A percentile compares a stretch with the other conserved stretches of the same genome.
Conservation (phyloP, 768 basidiomycete species). For the Multifurca ochricompacta region DNA sequence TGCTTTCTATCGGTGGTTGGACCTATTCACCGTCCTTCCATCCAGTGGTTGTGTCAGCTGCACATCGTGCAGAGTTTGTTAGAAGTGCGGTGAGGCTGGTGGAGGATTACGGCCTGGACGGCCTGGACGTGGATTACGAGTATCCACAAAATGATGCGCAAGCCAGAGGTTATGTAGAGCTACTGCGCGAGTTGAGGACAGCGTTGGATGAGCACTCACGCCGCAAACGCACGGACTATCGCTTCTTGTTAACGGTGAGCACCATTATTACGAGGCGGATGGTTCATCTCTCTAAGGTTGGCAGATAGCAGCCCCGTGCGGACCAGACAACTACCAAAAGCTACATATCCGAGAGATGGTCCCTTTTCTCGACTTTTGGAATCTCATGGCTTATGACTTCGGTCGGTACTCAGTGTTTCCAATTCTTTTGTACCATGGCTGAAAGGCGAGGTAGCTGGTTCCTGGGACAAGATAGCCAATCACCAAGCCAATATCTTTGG, state of each 20-base stretch:
- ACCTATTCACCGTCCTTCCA: constrained; percentile 86
- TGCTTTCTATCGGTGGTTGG: constrained; percentile 94
- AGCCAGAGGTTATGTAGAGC: constrained; percentile 75
- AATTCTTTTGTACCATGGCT: constrained; percentile 7
- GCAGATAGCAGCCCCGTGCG: constrained; percentile 90
- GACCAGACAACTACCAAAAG: constrained; percentile 76
- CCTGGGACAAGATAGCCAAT: constrained; percentile 62
- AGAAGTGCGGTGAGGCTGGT: constrained; percentile 66
- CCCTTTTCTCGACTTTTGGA: constrained; percentile 88
- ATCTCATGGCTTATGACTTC: constrained; percentile 92
- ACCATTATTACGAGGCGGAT: neutral
- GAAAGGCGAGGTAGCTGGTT: constrained; percentile 45
- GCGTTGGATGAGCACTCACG: constrained; percentile 73
- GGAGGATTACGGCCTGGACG: constrained; percentile 90
- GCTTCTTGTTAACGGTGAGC: constrained; percentile 68
- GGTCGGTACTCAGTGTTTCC: constrained; percentile 34
- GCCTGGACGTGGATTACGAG: constrained; percentile 89
- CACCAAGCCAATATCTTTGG: constrained; percentile 86
- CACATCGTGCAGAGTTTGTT: constrained; percentile 70
- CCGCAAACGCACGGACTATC: constrained; percentile 52
- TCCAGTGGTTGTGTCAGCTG: constrained; percentile 61
- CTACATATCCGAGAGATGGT: constrained; percentile 82
- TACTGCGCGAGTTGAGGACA: constrained; percentile 66
- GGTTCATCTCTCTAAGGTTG: constrained; percentile 12
- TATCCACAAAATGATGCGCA: constrained; percentile 76